phyloP scores from a whole-genome alignment of 352 stramenopile species.

The Elongisporangium prolatum region DNA sequence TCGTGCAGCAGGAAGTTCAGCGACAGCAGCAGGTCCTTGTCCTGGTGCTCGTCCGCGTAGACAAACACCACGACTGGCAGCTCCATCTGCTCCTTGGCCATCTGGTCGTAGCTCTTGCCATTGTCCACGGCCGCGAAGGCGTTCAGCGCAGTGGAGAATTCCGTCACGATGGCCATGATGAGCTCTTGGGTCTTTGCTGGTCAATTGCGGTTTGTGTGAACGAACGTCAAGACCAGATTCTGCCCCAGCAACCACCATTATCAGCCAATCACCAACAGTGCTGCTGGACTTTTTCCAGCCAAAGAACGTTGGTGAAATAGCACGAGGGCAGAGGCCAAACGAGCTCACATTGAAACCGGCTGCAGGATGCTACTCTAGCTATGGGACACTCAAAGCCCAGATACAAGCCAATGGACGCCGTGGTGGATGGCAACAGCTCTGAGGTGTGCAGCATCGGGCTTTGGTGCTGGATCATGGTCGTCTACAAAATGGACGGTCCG shows the following conservation, averaged over 20 bases:
- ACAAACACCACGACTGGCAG: slow-evolving; percentile 25
- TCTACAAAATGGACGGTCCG: not conserved
- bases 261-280: not conserved
- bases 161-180: not conserved
- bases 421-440: not conserved
- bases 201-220: not conserved
- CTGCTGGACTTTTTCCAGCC: not conserved
- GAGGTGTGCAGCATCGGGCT: not conserved
- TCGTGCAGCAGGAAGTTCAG: slow-evolving; percentile 58
- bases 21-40: slow-evolving; percentile 41
- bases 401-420: not conserved
- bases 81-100: slow-evolving; percentile 17
- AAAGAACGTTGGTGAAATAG: not conserved
- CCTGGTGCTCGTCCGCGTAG: slow-evolving; percentile 26
- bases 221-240: not conserved
- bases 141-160: slow-evolving; percentile 1
- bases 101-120: slow-evolving; percentile 22
- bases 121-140: slow-evolving; percentile 6
- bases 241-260: not conserved
- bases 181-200: not conserved
- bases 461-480: not conserved
- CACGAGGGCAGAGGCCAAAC: not conserved
- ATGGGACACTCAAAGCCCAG: not conserved
- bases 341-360: not conserved
- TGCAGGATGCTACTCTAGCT: not conserved